Evolutionary conservation across 257 asterid species (phyloP), one percentile per base, ranked within the genome.

Genomic region (Fraxinus anomala): DNA sequence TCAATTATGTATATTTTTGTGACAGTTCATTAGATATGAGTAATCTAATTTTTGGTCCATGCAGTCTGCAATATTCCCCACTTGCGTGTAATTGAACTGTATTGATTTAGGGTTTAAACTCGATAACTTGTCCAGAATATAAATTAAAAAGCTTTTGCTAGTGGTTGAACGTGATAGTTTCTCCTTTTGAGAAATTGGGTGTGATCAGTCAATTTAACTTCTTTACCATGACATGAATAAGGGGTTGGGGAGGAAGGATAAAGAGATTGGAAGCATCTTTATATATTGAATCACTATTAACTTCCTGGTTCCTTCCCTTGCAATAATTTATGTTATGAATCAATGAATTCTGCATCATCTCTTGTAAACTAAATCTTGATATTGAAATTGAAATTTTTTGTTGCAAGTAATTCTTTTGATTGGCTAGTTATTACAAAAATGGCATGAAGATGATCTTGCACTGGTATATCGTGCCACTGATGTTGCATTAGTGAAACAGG

Each of bases 401-500:
- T 66, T 26, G 12, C 3, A 17, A n/a, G 12, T 5, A 56, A n/a
- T n/a, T 56, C 66, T n/a, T 54, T 56, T 56, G 28, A 19, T 19
- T 56, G 24, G 28, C 24, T 56, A 56, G 66, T n/a, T 56, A 8
- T 56, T 56, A 21, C 70, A 34, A 74, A 68, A 68, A 54, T 39
- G 16, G 31, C 9, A 17, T 19, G 28, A 73, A 36, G 26, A 44
- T 42, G 17, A 12, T 26, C 54, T 44, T n/a, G 16, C 71, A 40
- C 47, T 80, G 39, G n/a, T 67, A 54, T 30, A 34, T 73, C 24
- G 71, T 51, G 37, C 47, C 66, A 61, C n/a, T 72, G 44, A 23
- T 70, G 44, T 72, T 76, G 39, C 66, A 23, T 61, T 81, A 71
- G 72, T 76, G 65, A 72, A 80, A 88, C 90, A 91, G 97, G 97